phyloP scores from a whole-genome alignment of 371 early-diverging fungal species.

The Actinomortierella ambigua region DNA sequence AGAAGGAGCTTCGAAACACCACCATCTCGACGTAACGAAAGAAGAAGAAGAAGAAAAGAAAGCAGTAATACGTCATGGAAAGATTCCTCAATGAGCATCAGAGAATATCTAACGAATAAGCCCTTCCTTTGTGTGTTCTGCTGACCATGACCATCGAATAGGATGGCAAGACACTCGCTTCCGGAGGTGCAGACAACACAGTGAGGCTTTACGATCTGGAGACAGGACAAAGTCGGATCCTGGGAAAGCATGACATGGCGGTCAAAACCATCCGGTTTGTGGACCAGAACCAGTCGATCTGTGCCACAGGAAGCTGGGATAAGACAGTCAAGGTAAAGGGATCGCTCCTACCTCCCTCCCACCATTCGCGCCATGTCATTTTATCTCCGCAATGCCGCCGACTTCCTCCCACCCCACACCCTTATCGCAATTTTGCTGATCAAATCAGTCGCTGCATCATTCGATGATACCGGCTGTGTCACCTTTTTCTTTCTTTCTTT shows the following conservation, averaged over 20 bases:
- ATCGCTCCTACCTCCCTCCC: neutral
- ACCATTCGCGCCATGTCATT: too few relatives aligned
- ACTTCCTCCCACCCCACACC: too few relatives aligned
- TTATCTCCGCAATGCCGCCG: too few relatives aligned
- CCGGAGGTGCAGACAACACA: constrained; percentile 88
- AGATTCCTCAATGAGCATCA: too few relatives aligned
- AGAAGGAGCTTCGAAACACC: too few relatives aligned
- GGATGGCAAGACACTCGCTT: constrained; percentile 88
- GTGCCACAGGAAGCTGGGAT: constrained; percentile 97
- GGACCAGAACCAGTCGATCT: constrained; percentile 67
- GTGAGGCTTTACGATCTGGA: constrained; percentile 79
- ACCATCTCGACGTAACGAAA: too few relatives aligned
- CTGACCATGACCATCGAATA: constrained; percentile 28
- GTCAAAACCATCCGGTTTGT: constrained; percentile 78
- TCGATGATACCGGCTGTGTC: neutral
- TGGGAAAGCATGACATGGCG: constrained; percentile 85
- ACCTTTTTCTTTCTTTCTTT: neutral
- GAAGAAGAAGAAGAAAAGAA: too few relatives aligned
- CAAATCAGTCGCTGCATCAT: too few relatives aligned
- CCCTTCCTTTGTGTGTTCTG: too few relatives aligned
- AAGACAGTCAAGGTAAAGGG: constrained; percentile 78
- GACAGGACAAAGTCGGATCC: constrained; percentile 77
- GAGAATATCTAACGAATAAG: too few relatives aligned
- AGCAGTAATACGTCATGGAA: too few relatives aligned
- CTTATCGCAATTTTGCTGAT: too few relatives aligned